A percentile compares a stretch with the other conserved stretches of the same genome.
These are phyloP conservation scores for Byssochlamys sp. DNA, from an alignment of 2,329 filamentous ascomycete species.

Conservation along the genomic window DNA sequence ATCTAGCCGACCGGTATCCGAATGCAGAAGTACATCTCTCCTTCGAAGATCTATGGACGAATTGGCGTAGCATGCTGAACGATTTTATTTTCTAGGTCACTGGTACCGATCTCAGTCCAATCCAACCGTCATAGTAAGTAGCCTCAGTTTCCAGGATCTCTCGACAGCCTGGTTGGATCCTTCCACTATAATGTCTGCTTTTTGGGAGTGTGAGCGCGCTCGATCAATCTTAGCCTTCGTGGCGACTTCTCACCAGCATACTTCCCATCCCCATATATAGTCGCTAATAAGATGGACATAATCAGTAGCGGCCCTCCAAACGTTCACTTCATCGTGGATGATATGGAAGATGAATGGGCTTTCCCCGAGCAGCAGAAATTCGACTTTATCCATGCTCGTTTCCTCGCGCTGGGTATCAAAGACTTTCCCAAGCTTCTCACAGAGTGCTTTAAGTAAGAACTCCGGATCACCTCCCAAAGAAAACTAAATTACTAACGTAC, in stretches of 20 bases:
- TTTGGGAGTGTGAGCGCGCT: too few species aligned
- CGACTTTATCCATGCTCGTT: slow-evolving; percentile 52
- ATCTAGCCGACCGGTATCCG: neutral
- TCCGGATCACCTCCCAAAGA: slow-evolving; percentile 1
- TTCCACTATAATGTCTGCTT: too few species aligned
- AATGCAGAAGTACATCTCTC: neutral
- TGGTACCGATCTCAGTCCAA: slow-evolving; percentile 2
- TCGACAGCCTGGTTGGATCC: neutral
- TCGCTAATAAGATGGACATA: neutral
- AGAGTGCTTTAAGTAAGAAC: slow-evolving; percentile 18
- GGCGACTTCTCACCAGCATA: neutral
- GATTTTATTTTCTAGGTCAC: neutral
- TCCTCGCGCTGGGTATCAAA: slow-evolving; percentile 47
- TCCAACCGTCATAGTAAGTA: slow-evolving; percentile 1
- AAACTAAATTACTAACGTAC: slow-evolving; percentile 29
- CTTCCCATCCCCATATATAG: neutral
- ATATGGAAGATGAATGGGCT: slow-evolving; percentile 48
- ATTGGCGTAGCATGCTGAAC: neutral
- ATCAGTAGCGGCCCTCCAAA: slow-evolving; percentile 41
- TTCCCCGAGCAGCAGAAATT: slow-evolving; percentile 42
- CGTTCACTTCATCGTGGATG: slow-evolving; percentile 47
- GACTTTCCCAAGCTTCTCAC: slow-evolving; percentile 45
- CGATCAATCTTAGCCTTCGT: too few species aligned
- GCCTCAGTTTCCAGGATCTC: neutral
- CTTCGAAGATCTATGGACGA: neutral